Evolutionary conservation across 2,329 filamentous ascomycete species (phyloP).

Genomic region (Hypoxylon sp.): DNA sequence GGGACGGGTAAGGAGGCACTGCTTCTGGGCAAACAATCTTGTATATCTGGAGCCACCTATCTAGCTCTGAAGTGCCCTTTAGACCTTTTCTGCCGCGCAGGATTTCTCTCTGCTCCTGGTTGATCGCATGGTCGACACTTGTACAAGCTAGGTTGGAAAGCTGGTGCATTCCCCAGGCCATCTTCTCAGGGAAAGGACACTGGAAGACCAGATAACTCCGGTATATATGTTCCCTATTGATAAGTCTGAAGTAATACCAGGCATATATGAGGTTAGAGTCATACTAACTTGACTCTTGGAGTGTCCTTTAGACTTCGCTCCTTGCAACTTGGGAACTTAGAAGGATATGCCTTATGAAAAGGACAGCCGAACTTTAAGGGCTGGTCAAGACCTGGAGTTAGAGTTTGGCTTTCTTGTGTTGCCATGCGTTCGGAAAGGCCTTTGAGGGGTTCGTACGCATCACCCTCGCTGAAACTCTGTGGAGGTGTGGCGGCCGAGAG

Average conservation of each 20-base stretch:
- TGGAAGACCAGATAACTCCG: conserved; percentile 11
- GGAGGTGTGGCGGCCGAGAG: no score
- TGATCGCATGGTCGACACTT: not conserved
- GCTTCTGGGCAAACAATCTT: conserved; percentile 4
- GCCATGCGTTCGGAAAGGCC: no score
- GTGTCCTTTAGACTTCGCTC: conserved; percentile 5
- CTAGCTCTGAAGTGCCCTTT: not conserved
- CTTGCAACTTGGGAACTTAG: not conserved
- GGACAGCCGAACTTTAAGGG: conserved; percentile 18
- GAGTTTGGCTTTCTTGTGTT: no score
- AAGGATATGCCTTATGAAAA: conserved; percentile 2
- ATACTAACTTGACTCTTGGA: conserved; percentile 20
- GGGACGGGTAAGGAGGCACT: conserved; percentile 4
- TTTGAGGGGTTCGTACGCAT: no score
- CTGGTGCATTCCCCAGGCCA: not conserved
- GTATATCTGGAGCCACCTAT: conserved; percentile 25
- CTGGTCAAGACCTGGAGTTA: not conserved
- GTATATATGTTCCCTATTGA: conserved; percentile 26
- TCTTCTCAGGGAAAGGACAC: conserved; percentile 5
- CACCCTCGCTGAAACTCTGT: no score
- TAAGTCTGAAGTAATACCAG: not conserved
- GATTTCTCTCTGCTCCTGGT: conserved; percentile 8
- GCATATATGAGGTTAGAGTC: not conserved
- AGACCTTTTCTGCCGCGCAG: conserved; percentile 8
- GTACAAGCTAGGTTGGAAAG: conserved; percentile 2